Conservation (phyloP, 768 basidiomycete species). For the Boletellus emodensis region DNA sequence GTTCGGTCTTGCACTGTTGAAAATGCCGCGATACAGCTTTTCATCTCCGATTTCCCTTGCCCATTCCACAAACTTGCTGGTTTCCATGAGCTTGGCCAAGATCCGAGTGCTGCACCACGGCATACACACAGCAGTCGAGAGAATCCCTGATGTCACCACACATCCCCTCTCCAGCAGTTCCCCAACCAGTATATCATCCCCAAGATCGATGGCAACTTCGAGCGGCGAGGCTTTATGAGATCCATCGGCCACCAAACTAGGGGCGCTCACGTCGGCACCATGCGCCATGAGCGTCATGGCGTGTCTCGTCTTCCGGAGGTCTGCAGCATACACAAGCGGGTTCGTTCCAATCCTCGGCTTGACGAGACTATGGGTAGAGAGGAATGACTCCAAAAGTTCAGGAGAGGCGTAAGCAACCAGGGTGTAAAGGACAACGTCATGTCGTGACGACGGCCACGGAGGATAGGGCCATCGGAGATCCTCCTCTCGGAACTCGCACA, state of each 20-base stretch:
- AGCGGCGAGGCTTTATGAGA: not conserved
- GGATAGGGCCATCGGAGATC: not conserved
- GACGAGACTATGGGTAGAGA: not conserved
- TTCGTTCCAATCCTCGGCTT: slow-evolving; percentile 2
- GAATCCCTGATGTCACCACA: not conserved
- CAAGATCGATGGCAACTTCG: not conserved
- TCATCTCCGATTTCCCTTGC: not conserved
- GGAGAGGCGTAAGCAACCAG: not conserved
- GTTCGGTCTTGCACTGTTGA: not conserved
- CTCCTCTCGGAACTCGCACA: not conserved
- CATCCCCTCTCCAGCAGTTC: not conserved
- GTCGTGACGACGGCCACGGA: not conserved
- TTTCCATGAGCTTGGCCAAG: not conserved
- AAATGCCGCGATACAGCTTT: not conserved
- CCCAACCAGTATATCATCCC: not conserved
- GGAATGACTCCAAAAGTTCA: not conserved
- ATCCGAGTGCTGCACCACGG: not conserved
- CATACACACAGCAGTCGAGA: not conserved
- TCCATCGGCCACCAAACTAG: not conserved
- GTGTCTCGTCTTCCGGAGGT: not conserved
- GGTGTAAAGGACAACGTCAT: not conserved
- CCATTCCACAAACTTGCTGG: not conserved
- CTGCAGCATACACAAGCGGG: slow-evolving; percentile 4
- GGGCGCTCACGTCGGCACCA: not conserved
- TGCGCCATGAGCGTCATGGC: not conserved